Evolutionary conservation across 192 early-diverging fungal species (phyloP).

Genomic region (Umbelopsis ramanniana): DNA sequence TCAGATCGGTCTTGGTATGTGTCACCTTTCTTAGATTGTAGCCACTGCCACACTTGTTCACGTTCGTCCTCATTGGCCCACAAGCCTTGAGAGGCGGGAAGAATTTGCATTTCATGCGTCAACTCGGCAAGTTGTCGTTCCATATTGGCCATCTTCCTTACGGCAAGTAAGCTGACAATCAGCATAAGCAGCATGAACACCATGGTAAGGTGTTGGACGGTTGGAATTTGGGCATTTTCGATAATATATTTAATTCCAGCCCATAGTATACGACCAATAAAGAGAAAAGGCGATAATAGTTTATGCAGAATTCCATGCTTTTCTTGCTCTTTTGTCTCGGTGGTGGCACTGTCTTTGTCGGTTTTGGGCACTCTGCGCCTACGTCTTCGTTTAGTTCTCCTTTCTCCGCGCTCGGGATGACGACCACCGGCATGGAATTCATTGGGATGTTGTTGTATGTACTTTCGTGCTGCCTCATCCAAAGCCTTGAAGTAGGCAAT

Average conservation of each 20-base stretch:
- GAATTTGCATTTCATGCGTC: neutral
- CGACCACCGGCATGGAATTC: slow-evolving; percentile 34
- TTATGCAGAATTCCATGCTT: neutral
- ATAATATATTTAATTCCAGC: slow-evolving; percentile 5
- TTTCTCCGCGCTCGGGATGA: neutral
- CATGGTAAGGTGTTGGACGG: slow-evolving; percentile 3
- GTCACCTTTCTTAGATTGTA: neutral
- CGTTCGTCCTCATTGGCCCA: neutral
- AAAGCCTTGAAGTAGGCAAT: slow-evolving; percentile 47
- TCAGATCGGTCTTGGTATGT: neutral
- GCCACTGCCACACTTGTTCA: slow-evolving; percentile 16
- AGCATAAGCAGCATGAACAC: slow-evolving; percentile 7
- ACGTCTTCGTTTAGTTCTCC: neutral
- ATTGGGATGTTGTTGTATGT: slow-evolving; percentile 47
- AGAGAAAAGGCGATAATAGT: neutral
- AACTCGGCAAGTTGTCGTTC: neutral
- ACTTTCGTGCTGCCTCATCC: slow-evolving; percentile 38
- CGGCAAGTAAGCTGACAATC: neutral
- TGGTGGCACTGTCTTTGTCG: neutral
- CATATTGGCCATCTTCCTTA: slow-evolving; percentile 10
- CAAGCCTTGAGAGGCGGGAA: neutral
- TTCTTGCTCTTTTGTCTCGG: neutral
- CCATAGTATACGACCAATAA: neutral
- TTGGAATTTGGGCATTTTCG: slow-evolving; percentile 1
- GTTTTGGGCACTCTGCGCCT: neutral